Conservation (phyloP, 2,329 filamentous ascomycete genomes). For the Lecanicillium sp. region DNA sequence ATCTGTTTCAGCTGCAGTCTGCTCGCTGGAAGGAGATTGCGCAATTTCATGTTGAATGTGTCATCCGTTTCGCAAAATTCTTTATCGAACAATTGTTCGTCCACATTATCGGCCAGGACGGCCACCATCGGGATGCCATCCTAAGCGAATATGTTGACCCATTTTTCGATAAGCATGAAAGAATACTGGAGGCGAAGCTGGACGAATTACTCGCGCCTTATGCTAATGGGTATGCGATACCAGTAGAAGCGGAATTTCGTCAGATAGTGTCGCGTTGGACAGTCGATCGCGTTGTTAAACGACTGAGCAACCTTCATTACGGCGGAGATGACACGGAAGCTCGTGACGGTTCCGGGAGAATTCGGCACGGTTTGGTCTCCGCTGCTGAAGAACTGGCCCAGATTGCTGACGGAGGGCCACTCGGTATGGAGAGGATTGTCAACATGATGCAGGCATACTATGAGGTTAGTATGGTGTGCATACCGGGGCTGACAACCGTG, state of each 20-base stretch:
- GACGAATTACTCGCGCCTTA: conserved; percentile 35
- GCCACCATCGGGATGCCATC: conserved; percentile 18
- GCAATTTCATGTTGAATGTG: conserved; percentile 27
- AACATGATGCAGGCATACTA: conserved; percentile 41
- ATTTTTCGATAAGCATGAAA: conserved; percentile 30
- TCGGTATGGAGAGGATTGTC: conserved; percentile 34
- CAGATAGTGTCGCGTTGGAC: conserved; percentile 14
- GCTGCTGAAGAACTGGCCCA: conserved; percentile 10
- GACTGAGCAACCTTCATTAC: too few species aligned
- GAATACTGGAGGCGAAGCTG: conserved; percentile 28
- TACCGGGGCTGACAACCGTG: too few species aligned
- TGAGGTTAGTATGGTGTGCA: conserved; percentile 24
- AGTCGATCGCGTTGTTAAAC: conserved; percentile 10
- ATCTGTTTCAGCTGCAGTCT: conserved; percentile 35
- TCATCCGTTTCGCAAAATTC: conserved; percentile 23
- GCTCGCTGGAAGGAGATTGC: conserved; percentile 35
- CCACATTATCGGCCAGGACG: conserved; percentile 15
- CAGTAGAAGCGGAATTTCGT: conserved; percentile 29
- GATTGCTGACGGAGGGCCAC: conserved; percentile 19
- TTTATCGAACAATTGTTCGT: conserved; percentile 33
- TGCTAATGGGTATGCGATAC: conserved; percentile 26
- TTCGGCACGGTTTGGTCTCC: neutral
- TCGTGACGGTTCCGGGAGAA: too few species aligned
- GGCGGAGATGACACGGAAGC: too few species aligned
- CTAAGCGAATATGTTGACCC: conserved; percentile 21